A percentile compares a stretch with the other conserved stretches of the same genome.
Conservation (phyloP, 495 filamentous ascomycete species). For the Aspergillus panamensis region DNA sequence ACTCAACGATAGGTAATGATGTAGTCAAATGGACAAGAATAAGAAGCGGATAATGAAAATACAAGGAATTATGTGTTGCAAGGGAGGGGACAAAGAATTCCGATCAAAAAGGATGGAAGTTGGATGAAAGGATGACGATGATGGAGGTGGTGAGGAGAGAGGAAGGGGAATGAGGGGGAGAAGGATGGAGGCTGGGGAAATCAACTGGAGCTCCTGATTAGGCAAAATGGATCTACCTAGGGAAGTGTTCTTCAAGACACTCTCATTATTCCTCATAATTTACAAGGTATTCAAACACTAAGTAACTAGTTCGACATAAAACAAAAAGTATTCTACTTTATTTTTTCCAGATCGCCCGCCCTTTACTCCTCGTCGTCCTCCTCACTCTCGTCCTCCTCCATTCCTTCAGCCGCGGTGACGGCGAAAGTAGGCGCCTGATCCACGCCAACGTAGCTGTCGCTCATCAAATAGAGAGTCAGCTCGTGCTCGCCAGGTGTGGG, state of each 20-base stretch:
- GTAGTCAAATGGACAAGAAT: background rate
- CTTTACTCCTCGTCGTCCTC: constrained; percentile 68
- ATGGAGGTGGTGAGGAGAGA: constrained; percentile 7
- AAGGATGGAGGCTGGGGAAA: constrained; percentile 2
- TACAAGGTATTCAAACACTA: constrained; percentile 21
- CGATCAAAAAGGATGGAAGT: constrained; percentile 4
- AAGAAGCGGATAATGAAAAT: no score
- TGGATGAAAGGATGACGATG: constrained; percentile 18
- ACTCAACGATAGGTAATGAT: background rate
- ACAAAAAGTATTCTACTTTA: constrained; percentile 1
- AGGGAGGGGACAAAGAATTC: background rate
- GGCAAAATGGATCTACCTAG: no score
- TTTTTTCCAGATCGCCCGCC: background rate
- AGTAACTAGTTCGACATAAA: constrained; percentile 22
- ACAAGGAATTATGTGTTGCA: background rate
- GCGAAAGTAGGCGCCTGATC: constrained; percentile 92
- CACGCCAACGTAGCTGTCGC: constrained; percentile 95
- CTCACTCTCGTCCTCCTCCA: constrained; percentile 89
- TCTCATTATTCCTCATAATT: constrained; percentile 20
- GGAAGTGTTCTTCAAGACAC: no score
- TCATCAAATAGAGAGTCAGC: constrained; percentile 90
- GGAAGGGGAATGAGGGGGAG: background rate
- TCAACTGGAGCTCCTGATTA: constrained; percentile 1
- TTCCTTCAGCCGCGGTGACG: constrained; percentile 81
- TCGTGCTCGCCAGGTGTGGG: constrained; percentile 81